These are phyloP conservation scores for Phytophthora quininea DNA, from an alignment of 352 stramenopile species.

Conservation along the genomic window DNA sequence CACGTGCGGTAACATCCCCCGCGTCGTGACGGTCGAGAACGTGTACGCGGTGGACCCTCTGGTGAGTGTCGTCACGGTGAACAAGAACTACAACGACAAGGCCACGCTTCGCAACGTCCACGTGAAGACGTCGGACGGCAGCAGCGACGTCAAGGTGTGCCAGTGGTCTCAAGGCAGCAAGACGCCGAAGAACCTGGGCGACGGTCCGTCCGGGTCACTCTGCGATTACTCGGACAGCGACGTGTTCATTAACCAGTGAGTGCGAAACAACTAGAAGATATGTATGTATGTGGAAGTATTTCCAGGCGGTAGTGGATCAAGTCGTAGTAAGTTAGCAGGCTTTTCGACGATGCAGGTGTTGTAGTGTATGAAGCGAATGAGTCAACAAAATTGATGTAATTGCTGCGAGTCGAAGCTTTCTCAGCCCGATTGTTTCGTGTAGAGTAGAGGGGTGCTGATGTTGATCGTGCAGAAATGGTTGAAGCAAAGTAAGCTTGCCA, in stretches of 20 bases:
- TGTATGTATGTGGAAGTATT: not conserved
- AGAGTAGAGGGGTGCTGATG: too few relatives aligned
- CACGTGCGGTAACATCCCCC: slow-evolving; percentile 37
- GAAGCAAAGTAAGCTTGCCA: too few relatives aligned
- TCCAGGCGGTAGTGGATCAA: too few relatives aligned
- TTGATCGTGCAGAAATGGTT: too few relatives aligned
- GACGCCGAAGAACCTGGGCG: slow-evolving; percentile 28
- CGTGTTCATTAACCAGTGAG: slow-evolving; percentile 14
- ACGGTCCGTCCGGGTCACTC: slow-evolving; percentile 26
- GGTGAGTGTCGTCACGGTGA: slow-evolving; percentile 39
- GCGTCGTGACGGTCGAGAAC: slow-evolving; percentile 39
- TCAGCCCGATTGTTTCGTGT: too few relatives aligned
- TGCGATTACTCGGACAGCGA: slow-evolving; percentile 21
- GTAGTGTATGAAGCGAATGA: too few relatives aligned
- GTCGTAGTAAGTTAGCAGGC: too few relatives aligned
- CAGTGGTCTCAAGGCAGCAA: slow-evolving; percentile 35
- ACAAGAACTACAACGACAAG: slow-evolving; percentile 43
- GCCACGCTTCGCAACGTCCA: slow-evolving; percentile 40
- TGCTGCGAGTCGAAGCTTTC: too few relatives aligned
- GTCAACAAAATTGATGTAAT: too few relatives aligned
- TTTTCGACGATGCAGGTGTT: too few relatives aligned
- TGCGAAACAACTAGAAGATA: not conserved
- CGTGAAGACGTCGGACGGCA: slow-evolving; percentile 14
- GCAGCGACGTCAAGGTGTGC: slow-evolving; percentile 22
- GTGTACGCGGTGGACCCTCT: slow-evolving; percentile 41